Conservation (phyloP, 2,329 filamentous ascomycete species). For the Nemania bipapillata region DNA sequence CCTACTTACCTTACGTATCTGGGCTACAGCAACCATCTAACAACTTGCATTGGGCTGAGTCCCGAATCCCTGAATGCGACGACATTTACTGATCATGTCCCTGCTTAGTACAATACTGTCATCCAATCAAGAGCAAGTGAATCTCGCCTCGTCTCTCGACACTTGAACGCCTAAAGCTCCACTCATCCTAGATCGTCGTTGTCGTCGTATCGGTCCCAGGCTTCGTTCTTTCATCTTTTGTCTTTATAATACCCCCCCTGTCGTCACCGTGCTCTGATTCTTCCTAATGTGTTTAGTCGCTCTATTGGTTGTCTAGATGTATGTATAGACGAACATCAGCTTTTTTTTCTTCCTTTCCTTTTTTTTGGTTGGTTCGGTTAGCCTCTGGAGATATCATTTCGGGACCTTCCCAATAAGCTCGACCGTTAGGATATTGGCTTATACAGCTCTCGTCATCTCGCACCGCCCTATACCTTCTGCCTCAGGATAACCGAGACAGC, state of each 20-base stretch:
- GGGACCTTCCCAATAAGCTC: slow-evolving; percentile 1
- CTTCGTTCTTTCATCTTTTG: slow-evolving; percentile 7
- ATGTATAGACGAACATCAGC: not conserved
- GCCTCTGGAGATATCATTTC: slow-evolving; percentile 14
- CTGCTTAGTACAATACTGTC: slow-evolving; percentile 25
- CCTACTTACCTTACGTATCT: not conserved
- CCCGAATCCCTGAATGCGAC: not conserved
- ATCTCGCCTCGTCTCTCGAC: slow-evolving; percentile 21
- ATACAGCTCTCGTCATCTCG: slow-evolving; percentile 8
- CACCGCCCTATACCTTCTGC: slow-evolving; percentile 34
- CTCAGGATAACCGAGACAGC: slow-evolving; percentile 1
- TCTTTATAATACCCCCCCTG: slow-evolving; percentile 3
- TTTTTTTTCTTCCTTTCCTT: not conserved
- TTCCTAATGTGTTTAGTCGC: slow-evolving; percentile 3
- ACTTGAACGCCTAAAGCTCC: slow-evolving; percentile 19
- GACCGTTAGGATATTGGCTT: not conserved
- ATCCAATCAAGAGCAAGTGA: slow-evolving; percentile 35
- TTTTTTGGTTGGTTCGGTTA: slow-evolving; percentile 23
- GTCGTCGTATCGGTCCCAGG: slow-evolving; percentile 1
- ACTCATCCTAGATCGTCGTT: slow-evolving; percentile 6
- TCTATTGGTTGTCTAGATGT: slow-evolving; percentile 12
- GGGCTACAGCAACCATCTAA: no score
- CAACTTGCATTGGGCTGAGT: not conserved
- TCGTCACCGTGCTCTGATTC: slow-evolving; percentile 5
- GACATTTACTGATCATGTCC: slow-evolving; percentile 27